Percentiles rank a stretch among this genome's conserved stretches.
Evolutionary conservation across 2,329 filamentous ascomycete species (phyloP).

Genomic region (Penicillium concentricum): DNA sequence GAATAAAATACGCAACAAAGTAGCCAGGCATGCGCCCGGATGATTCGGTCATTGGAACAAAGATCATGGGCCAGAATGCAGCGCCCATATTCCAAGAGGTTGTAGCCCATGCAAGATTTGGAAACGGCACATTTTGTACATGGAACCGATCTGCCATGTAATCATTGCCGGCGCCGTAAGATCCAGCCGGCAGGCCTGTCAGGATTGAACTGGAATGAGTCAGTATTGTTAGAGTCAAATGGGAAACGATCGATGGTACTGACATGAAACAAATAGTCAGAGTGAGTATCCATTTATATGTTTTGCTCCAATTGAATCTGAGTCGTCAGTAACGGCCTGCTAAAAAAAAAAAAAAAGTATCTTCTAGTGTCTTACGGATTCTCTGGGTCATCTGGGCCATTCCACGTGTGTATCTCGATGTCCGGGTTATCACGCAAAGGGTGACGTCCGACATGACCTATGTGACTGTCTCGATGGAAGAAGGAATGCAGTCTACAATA

Average conservation of each 20-base stretch:
- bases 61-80: constrained; percentile 39
- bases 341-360: neutral
- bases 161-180: constrained; percentile 38
- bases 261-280: constrained; percentile 46
- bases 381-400: constrained; percentile 30
- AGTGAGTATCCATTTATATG: constrained; percentile 45
- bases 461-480: constrained; percentile 25
- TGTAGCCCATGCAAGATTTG: constrained; percentile 36
- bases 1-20: constrained; percentile 41
- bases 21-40: constrained; percentile 48
- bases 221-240: neutral
- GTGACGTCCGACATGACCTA: constrained; percentile 24
- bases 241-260: neutral
- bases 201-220: constrained; percentile 35
- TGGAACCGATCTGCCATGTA: constrained; percentile 33
- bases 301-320: constrained; percentile 44
- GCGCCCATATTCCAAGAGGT: constrained; percentile 40
- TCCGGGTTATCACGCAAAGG: constrained; percentile 22
- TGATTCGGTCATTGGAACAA: constrained; percentile 41
- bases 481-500: constrained; percentile 22
- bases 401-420: constrained; percentile 32
- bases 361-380: constrained; percentile 23
- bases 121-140: constrained; percentile 36
- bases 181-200: constrained; percentile 43
- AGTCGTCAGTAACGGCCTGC: neutral